phyloP scores from a whole-genome alignment of 495 filamentous ascomycete genomes.

The Trichoderma asperelloides region DNA sequence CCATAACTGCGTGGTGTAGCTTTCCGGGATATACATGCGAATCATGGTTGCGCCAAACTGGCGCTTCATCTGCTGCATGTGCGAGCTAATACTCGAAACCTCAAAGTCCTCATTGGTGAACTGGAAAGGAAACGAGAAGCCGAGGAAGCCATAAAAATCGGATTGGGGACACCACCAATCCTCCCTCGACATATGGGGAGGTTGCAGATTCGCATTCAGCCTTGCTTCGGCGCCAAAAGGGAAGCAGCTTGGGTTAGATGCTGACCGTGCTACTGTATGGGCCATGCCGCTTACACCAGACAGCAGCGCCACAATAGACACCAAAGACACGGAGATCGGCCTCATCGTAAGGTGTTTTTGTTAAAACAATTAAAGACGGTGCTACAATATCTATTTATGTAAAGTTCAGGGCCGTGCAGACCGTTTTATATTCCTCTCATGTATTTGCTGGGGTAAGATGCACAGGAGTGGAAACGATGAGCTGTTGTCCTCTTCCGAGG shows the following conservation, averaged over 20 bases:
- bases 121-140: neutral
- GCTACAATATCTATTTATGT: neutral
- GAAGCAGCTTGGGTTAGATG: neutral
- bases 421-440: neutral
- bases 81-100: neutral
- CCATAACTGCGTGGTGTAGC: neutral
- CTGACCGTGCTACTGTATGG: neutral
- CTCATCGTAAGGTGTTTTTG: neutral
- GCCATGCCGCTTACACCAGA: neutral
- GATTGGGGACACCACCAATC: slow-evolving; percentile 1
- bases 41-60: neutral
- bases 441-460: neutral
- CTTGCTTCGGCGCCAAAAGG: neutral
- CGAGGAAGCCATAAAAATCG: neutral
- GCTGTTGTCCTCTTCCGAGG: neutral
- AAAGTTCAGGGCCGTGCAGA: neutral
- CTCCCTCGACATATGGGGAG: neutral
- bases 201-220: slow-evolving; percentile 3
- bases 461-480: neutral
- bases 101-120: slow-evolving; percentile 6
- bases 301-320: neutral
- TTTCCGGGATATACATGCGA: neutral
- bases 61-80: slow-evolving; percentile 5
- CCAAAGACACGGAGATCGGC: neutral
- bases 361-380: neutral